These are phyloP conservation scores for Aspergillus pseudoviridinutans DNA, from an alignment of 2,329 filamentous ascomycete species.

Conservation along the genomic window DNA sequence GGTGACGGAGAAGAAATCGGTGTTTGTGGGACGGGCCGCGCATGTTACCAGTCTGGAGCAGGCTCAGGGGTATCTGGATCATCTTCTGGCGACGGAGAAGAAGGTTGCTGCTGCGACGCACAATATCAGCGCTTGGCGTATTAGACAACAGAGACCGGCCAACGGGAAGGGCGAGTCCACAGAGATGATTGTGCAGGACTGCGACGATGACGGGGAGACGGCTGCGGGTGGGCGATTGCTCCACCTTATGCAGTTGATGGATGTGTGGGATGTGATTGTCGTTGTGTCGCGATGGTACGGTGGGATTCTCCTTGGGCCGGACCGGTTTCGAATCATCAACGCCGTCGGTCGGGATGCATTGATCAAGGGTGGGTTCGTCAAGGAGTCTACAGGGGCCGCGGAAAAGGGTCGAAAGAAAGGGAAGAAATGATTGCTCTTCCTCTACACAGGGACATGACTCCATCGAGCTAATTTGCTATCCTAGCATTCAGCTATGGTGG, in stretches of 20 bases:
- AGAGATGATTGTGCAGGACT: conserved; percentile 72
- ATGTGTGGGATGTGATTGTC: conserved; percentile 87
- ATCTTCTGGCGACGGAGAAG: conserved; percentile 77
- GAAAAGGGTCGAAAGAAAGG: conserved; percentile 57
- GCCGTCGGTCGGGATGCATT: conserved; percentile 78
- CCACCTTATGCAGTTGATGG: conserved; percentile 92
- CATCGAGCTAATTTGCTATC: background rate
- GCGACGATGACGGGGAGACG: conserved; percentile 92
- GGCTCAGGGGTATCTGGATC: conserved; percentile 66
- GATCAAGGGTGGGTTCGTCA: conserved; percentile 68
- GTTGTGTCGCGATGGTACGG: conserved; percentile 96
- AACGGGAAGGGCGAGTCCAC: conserved; percentile 27
- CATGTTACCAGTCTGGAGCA: conserved; percentile 65
- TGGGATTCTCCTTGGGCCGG: conserved; percentile 80
- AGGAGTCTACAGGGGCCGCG: conserved; percentile 39
- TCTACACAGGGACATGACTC: background rate
- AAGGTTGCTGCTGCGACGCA: conserved; percentile 84
- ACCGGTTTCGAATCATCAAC: conserved; percentile 88
- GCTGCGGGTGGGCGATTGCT: conserved; percentile 82
- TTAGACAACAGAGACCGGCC: conserved; percentile 46
- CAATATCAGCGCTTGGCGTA: conserved; percentile 93
- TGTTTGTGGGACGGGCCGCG: conserved; percentile 77
- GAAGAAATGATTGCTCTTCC: conserved; percentile 30
- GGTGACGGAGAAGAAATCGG: conserved; percentile 76
- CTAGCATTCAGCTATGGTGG: background rate